Percentiles rank a stretch among this genome's conserved stretches.
These are phyloP conservation scores for Solanum ahanhuiri DNA, from an alignment of 257 asterid species.

Conservation along the genomic window DNA sequence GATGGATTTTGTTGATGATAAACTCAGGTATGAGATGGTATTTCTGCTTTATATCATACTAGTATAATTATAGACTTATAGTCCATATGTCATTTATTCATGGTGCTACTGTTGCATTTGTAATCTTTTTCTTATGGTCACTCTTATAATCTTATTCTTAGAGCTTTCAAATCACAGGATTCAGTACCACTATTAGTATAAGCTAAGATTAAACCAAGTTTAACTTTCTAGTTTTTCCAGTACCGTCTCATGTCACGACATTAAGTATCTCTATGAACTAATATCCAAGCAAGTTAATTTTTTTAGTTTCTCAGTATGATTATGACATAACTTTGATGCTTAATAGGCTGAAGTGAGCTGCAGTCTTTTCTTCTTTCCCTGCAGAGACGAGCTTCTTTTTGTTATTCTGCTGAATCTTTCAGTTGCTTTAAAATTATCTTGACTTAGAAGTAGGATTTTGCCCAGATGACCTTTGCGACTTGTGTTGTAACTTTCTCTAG, in stretches of 20 bases:
- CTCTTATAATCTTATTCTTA: background rate
- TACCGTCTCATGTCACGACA: background rate
- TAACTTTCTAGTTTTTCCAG: background rate
- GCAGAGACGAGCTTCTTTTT: background rate
- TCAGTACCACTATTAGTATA: background rate
- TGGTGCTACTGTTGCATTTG: background rate
- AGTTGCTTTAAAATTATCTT: background rate
- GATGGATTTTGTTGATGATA: slow-evolving; percentile 41
- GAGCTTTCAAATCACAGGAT: background rate
- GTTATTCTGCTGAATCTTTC: background rate
- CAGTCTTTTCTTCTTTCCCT: background rate
- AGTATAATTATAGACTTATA: background rate
- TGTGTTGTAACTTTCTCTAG: background rate
- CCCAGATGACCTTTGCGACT: background rate
- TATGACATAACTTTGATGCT: background rate
- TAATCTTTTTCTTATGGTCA: background rate
- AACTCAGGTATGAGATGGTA: slow-evolving; percentile 7
- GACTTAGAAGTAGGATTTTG: background rate
- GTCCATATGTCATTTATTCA: background rate
- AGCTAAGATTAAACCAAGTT: background rate
- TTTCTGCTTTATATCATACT: background rate
- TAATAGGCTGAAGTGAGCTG: background rate
- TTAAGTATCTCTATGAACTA: background rate
- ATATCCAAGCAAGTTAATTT: background rate
- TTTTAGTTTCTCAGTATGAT: background rate